These are phyloP conservation scores for Chrysanthemum lavandulifolium DNA, from an alignment of 129 eudicot species.

Conservation along the genomic window DNA sequence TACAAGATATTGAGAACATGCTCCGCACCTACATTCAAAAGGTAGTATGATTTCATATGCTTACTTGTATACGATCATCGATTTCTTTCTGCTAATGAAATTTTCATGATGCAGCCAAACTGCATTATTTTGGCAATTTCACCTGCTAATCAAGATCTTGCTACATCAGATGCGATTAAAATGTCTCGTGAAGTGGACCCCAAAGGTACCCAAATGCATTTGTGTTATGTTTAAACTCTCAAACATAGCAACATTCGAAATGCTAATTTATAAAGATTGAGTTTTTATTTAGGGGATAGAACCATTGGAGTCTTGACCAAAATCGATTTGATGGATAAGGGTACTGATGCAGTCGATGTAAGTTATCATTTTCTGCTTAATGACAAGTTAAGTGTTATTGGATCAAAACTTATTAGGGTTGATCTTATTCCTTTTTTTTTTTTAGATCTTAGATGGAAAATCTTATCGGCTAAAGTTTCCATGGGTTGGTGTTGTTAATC, in stretches of 20 bases:
- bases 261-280: neutral
- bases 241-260: neutral
- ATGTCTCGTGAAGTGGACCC: constrained; percentile 53
- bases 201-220: constrained; percentile 31
- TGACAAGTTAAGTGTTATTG: neutral
- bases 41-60: constrained; percentile 24
- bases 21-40: constrained; percentile 54
- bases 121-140: constrained; percentile 53
- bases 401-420: neutral
- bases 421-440: constrained; percentile 3
- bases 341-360: constrained; percentile 44
- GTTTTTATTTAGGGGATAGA: constrained; percentile 35
- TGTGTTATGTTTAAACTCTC: neutral
- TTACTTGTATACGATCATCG: neutral
- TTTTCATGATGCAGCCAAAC: constrained; percentile 41
- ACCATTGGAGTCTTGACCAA: constrained; percentile 52
- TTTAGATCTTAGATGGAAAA: constrained; percentile 49
- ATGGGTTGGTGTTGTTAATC: constrained; percentile 57
- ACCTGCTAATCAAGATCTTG: constrained; percentile 60
- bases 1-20: constrained; percentile 61
- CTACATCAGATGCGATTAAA: constrained; percentile 52
- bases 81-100: constrained; percentile 10
- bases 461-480: constrained; percentile 44
- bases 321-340: constrained; percentile 57
- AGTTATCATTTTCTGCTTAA: constrained; percentile 18